A percentile compares a stretch with the other conserved stretches of the same genome.
Conservation (phyloP, 2,329 filamentous ascomycete species). For the Chaetomium olivaceum region DNA sequence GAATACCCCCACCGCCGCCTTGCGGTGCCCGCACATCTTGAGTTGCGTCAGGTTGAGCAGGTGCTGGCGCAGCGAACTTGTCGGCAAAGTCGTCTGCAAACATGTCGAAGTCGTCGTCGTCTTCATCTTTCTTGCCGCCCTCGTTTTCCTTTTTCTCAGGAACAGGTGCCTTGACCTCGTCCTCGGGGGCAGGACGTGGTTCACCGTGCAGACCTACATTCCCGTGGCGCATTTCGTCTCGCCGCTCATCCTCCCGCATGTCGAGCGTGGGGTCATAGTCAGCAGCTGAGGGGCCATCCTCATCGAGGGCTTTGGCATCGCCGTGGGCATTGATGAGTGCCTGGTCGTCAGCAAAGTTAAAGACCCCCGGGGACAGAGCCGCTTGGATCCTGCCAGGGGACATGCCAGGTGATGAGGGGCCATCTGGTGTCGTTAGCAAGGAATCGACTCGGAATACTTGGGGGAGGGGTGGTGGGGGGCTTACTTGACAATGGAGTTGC, state of each 20-base stretch:
- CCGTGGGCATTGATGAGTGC: constrained; percentile 65
- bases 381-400: constrained; percentile 43
- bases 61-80: constrained; percentile 57
- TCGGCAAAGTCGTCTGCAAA: constrained; percentile 80
- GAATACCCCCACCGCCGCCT: constrained; percentile 63
- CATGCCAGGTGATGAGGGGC: constrained; percentile 39
- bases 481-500: constrained; percentile 53
- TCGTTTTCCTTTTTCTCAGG: constrained; percentile 36
- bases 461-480: constrained; percentile 20
- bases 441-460: neutral
- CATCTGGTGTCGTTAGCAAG: constrained; percentile 28
- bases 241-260: constrained; percentile 79
- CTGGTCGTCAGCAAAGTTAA: constrained; percentile 66
- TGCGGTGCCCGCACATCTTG: constrained; percentile 50
- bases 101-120: constrained; percentile 78
- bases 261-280: constrained; percentile 89
- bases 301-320: constrained; percentile 44
- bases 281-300: constrained; percentile 83
- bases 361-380: constrained; percentile 58
- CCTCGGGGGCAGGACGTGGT: constrained; percentile 30
- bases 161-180: constrained; percentile 20
- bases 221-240: constrained; percentile 65
- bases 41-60: constrained; percentile 38
- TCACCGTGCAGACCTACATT: constrained; percentile 55
- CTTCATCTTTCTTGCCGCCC: constrained; percentile 46